A percentile compares a stretch with the other conserved stretches of the same genome.
phyloP scores from a whole-genome alignment of 2,329 filamentous ascomycete genomes.

The Ceratocystiopsis sp. region DNA sequence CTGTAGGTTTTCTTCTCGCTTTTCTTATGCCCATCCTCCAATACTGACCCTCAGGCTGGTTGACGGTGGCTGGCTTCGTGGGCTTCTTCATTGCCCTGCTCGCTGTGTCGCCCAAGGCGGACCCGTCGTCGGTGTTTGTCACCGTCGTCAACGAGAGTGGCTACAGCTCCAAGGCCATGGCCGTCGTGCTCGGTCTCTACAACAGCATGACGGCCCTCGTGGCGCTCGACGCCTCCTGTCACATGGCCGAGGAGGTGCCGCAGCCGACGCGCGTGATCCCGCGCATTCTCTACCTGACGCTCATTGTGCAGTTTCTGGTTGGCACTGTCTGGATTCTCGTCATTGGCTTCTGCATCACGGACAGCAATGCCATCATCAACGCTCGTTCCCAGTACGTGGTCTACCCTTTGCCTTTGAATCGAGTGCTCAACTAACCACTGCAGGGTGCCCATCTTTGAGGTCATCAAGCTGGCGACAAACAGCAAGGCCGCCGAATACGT shows the following conservation, averaged over 20 bases:
- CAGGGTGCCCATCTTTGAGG: neutral
- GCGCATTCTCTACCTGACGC: neutral
- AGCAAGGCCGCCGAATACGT: neutral
- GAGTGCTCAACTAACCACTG: neutral
- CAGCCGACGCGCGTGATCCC: conserved; percentile 21
- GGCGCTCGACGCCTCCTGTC: conserved; percentile 28
- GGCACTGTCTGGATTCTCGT: neutral
- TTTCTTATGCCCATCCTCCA: neutral
- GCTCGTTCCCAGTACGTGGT: neutral
- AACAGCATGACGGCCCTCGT: conserved; percentile 30
- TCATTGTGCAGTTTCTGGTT: neutral
- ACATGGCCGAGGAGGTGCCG: conserved; percentile 31
- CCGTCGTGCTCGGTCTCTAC: conserved; percentile 31
- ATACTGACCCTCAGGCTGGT: neutral
- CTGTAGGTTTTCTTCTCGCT: neutral
- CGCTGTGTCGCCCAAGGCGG: conserved; percentile 1
- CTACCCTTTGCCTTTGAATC: neutral
- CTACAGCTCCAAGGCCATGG: conserved; percentile 29
- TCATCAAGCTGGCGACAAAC: neutral
- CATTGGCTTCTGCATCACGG: neutral
- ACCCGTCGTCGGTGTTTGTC: conserved; percentile 29
- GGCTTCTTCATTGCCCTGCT: neutral
- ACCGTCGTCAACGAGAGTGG: conserved; percentile 35
- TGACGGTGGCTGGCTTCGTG: neutral
- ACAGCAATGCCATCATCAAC: neutral